These are phyloP conservation scores for Backusella sp. DNA, from an alignment of 192 early-diverging fungal species.

Conservation along the genomic window DNA sequence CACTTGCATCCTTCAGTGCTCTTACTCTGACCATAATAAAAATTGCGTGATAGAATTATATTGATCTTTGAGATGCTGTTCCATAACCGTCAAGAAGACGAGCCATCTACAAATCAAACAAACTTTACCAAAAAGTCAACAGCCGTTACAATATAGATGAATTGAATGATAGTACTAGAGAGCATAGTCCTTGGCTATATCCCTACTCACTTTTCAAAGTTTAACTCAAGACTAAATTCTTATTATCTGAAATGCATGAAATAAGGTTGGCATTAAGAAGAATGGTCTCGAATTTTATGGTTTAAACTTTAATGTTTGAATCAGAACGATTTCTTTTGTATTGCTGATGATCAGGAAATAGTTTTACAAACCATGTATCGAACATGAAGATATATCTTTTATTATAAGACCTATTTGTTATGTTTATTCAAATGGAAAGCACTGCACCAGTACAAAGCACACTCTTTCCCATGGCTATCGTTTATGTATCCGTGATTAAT, in stretches of 20 bases:
- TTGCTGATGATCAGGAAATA: background rate
- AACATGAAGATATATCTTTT: background rate
- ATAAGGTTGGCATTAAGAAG: background rate
- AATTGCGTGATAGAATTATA: no score
- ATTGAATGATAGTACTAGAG: background rate
- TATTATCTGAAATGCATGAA: no score
- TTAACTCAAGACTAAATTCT: background rate
- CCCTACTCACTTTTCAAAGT: no score
- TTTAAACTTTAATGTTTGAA: no score
- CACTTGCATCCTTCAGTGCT: no score
- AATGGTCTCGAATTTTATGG: background rate
- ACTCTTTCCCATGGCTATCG: background rate
- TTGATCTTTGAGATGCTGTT: no score
- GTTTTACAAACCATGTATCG: background rate
- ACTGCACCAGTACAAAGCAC: background rate
- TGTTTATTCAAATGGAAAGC: background rate
- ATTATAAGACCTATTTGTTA: no score
- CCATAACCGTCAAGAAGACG: no score
- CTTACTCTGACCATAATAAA: no score
- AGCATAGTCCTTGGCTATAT: background rate
- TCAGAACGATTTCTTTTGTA: no score
- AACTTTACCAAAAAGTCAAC: no score
- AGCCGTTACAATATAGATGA: background rate
- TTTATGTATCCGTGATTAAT: conserved; percentile 20
- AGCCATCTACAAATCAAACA: no score